These are phyloP conservation scores for Garcia nutans DNA, from an alignment of 345 rosid species.

Conservation along the genomic window DNA sequence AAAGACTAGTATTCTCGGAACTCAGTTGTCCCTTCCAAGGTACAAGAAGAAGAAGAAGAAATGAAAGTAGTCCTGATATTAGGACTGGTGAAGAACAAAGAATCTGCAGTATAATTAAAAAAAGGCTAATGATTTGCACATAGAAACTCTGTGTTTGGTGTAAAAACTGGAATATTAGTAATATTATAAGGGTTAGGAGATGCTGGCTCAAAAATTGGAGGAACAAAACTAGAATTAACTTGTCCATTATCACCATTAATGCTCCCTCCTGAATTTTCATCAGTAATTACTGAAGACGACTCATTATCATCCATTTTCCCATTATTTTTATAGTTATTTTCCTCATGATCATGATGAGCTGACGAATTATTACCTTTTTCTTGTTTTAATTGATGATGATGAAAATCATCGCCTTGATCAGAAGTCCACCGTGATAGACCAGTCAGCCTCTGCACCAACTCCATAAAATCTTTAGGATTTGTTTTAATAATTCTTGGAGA, in stretches of 20 bases:
- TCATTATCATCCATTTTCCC: slow-evolving; percentile 52
- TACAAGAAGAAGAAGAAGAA: slow-evolving; percentile 36
- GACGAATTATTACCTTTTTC: slow-evolving; percentile 14
- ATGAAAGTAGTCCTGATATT: slow-evolving; percentile 48
- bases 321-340: slow-evolving; percentile 15
- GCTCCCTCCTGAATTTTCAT: slow-evolving; percentile 53
- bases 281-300: slow-evolving; percentile 69
- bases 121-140: slow-evolving; percentile 49
- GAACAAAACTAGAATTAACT: slow-evolving; percentile 47
- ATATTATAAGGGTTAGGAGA: slow-evolving; percentile 37
- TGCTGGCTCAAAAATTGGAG: slow-evolving; percentile 34
- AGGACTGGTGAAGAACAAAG: slow-evolving; percentile 39
- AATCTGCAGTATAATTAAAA: slow-evolving; percentile 46
- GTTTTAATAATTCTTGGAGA: slow-evolving; percentile 89
- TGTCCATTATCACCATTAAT: slow-evolving; percentile 33
- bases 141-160: slow-evolving; percentile 42
- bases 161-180: slow-evolving; percentile 44
- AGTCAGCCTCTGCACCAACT: slow-evolving; percentile 84
- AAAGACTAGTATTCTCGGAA: slow-evolving; percentile 37
- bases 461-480: slow-evolving; percentile 83
- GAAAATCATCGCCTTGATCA: slow-evolving; percentile 27
- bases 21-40: slow-evolving; percentile 41
- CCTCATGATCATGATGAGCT: not conserved
- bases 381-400: not conserved
- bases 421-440: slow-evolving; percentile 52